A percentile compares a stretch with the other conserved stretches of the same genome.
These are phyloP conservation scores for Colletotrichum euphorbiae DNA, from an alignment of 2,329 filamentous ascomycete species.

Conservation along the genomic window DNA sequence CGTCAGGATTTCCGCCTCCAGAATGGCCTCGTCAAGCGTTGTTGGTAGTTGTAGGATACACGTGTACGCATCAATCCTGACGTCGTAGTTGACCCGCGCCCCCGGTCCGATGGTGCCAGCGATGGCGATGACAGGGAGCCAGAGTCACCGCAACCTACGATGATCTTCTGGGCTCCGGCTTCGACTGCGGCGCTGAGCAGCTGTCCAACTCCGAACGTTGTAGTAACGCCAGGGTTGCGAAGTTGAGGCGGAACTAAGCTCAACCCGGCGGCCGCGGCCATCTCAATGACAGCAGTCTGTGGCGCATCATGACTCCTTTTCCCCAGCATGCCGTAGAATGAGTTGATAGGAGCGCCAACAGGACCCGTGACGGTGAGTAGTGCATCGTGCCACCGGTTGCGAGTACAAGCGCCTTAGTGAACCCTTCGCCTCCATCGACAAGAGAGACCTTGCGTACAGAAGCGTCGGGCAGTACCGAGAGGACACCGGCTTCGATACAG, in stretches of 20 bases:
- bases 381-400: slow-evolving; percentile 55
- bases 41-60: slow-evolving; percentile 49
- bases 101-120: slow-evolving; percentile 52
- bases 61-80: slow-evolving; percentile 50
- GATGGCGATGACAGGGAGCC: slow-evolving; percentile 58
- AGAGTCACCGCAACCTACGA: slow-evolving; percentile 66
- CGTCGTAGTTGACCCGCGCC: slow-evolving; percentile 49
- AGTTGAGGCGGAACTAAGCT: slow-evolving; percentile 57
- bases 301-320: slow-evolving; percentile 35
- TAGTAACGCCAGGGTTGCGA: slow-evolving; percentile 61
- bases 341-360: slow-evolving; percentile 53
- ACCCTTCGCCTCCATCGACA: slow-evolving; percentile 65
- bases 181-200: slow-evolving; percentile 59
- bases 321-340: slow-evolving; percentile 59
- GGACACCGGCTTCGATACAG: slow-evolving; percentile 61
- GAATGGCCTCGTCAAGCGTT: slow-evolving; percentile 47
- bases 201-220: slow-evolving; percentile 64
- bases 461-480: slow-evolving; percentile 56
- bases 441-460: slow-evolving; percentile 60
- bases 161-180: slow-evolving; percentile 56
- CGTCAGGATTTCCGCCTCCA: slow-evolving; percentile 47
- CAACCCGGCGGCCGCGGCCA: slow-evolving; percentile 64
- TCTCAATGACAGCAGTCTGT: slow-evolving; percentile 61
- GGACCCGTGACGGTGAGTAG: slow-evolving; percentile 57
- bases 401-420: slow-evolving; percentile 58